Base-by-base conservation (phyloP, 495 filamentous ascomycete species). In the Hypoxylon trugodes region DNA sequence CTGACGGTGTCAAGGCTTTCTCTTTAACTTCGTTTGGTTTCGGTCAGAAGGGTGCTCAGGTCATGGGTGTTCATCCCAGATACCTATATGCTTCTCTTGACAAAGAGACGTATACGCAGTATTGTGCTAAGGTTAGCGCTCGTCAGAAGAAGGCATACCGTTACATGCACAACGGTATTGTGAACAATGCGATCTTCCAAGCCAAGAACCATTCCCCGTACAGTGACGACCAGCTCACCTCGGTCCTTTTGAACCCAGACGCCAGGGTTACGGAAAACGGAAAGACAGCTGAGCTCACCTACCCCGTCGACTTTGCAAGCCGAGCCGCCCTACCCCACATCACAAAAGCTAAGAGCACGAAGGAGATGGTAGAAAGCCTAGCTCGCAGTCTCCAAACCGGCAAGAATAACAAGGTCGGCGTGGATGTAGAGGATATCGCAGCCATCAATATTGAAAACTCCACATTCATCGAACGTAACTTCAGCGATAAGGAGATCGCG, bases 11-110 rank as follows among this genome's bases (percentile, higher is more conserved):
- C 78, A 98, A 97, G 77, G 95, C 95, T 4, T 98, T 99, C 85
- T 96, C 92, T 0, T 89, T 99, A 51, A 99, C 96, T 10, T 99
- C 95, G 1, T 99, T 99, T 77, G 95, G 95, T 76, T 99, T 99
- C 81, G 95, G 95, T 58, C 95, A 99, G 77, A 98, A 98, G 86
- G 95, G 95, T 70, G 92, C 95, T 45, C 96, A 98, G 78, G 93
- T 89, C 40, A 93, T 99, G 73, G 96, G 94, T 78, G 90, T 99
- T 48, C 94, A 98, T 74, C 91, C 95, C 54, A 93, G 89, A 75
- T 99, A 98, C 74, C 87, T 99, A 52, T 99, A 88, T 72, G 95
- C 96, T 24, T 87, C 90, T n/a, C 90, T 99, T 26, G 93, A 97
- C 75, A 84, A 90, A 76, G 79, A 89, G 22, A 89, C 92, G 43